Percentiles rank a stretch among this genome's conserved stretches.
These are phyloP conservation scores for Claviceps cyperi DNA, from an alignment of 2,329 filamentous ascomycete genomes.

Conservation along the genomic window DNA sequence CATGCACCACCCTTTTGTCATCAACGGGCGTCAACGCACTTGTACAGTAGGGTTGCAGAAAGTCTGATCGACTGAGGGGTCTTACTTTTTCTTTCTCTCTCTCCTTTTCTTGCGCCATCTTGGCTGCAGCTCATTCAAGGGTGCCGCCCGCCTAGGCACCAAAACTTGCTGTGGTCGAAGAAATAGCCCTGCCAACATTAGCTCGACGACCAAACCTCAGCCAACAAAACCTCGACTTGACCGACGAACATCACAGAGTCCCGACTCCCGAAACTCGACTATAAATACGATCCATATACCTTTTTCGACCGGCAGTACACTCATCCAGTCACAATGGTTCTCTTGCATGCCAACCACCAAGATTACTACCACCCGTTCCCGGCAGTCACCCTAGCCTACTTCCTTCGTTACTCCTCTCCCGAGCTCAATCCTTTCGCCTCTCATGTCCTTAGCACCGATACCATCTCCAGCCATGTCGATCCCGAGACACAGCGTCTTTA, in stretches of 20 bases:
- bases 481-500: constrained; percentile 58
- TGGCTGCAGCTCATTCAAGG: background rate
- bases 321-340: constrained; percentile 35
- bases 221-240: constrained; percentile 1
- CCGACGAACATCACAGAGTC: background rate
- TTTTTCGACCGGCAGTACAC: background rate
- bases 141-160: constrained; percentile 4
- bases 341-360: constrained; percentile 52
- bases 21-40: constrained; percentile 1
- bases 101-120: background rate
- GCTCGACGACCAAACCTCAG: constrained; percentile 9
- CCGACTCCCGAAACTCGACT: constrained; percentile 3
- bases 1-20: background rate
- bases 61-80: constrained; percentile 3
- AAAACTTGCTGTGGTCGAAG: constrained; percentile 10
- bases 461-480: constrained; percentile 61
- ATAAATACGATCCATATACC: background rate
- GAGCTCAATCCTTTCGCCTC: constrained; percentile 63
- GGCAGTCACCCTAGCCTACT: constrained; percentile 77
- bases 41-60: constrained; percentile 1
- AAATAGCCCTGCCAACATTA: constrained; percentile 10
- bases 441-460: constrained; percentile 73
- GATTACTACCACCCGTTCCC: constrained; percentile 70
- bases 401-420: constrained; percentile 65
- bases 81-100: background rate